Conservation (phyloP, 106 monocot genomes). For the Dendrobium chrysotoxum region DNA sequence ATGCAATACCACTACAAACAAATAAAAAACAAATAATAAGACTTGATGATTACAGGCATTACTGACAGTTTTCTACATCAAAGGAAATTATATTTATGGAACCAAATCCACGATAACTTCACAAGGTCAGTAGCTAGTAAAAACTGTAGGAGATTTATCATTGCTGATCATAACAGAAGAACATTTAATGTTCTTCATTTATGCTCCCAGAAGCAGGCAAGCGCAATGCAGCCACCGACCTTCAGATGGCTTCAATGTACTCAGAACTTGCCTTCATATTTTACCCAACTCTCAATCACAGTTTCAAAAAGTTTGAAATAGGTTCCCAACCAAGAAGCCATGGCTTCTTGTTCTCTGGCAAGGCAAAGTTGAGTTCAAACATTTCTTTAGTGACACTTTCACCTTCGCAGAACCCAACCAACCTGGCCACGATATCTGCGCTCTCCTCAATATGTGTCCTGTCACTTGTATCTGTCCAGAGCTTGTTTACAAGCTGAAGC, state of each 20-base stretch:
- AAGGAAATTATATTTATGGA: background rate
- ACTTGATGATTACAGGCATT: background rate
- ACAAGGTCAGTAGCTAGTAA: background rate
- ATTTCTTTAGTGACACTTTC: constrained; percentile 85
- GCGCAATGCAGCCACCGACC: no score
- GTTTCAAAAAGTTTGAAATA: constrained; percentile 57
- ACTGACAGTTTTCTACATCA: no score
- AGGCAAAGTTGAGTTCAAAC: constrained; percentile 89
- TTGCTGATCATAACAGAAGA: background rate
- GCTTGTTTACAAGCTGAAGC: constrained; percentile 77
- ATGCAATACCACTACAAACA: background rate
- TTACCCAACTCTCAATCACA: constrained; percentile 15
- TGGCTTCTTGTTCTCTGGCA: constrained; percentile 69
- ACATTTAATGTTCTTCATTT: background rate
- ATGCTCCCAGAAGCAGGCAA: no score
- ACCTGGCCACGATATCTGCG: constrained; percentile 78
- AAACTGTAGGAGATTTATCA: background rate
- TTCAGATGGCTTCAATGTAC: no score
- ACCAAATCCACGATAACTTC: background rate
- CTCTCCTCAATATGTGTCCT: constrained; percentile 69
- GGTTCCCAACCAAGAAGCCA: constrained; percentile 89
- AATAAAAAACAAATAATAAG: background rate
- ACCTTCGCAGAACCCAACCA: constrained; percentile 89
- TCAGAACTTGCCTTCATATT: no score
- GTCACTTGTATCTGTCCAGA: constrained; percentile 80